A percentile compares a stretch with the other conserved stretches of the same genome.
Evolutionary conservation across 2,329 filamentous ascomycete species (phyloP).

Genomic region (Trichophyton benhamiae): DNA sequence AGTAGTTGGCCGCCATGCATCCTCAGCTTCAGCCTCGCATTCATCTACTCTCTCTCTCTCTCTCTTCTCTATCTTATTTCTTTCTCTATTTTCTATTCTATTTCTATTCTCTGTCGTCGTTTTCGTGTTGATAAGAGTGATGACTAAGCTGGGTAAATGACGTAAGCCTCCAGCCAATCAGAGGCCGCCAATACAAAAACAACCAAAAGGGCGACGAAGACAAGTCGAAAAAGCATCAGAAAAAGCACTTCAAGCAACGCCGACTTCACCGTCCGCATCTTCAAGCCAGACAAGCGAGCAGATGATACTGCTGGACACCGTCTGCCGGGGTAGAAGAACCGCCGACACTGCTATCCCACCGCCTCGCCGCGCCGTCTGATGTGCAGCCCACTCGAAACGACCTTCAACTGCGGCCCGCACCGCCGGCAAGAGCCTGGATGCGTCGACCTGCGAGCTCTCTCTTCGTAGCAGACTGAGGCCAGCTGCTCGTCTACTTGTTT

Average conservation of each 20-base stretch:
- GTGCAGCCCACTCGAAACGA: not conserved
- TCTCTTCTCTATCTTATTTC: not conserved
- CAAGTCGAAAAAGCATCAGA: not conserved
- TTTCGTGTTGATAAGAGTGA: not conserved
- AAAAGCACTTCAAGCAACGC: not conserved
- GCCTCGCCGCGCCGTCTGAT: not conserved
- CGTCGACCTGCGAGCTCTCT: not conserved
- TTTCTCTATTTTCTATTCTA: too few species aligned
- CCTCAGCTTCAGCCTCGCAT: not conserved
- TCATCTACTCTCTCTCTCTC: not conserved
- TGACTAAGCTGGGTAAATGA: not conserved
- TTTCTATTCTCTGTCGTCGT: too few species aligned
- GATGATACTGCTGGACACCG: not conserved
- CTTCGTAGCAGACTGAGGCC: not conserved
- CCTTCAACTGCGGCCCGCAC: not conserved
- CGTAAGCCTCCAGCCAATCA: not conserved
- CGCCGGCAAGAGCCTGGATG: constrained; percentile 3
- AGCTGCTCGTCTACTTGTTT: not conserved
- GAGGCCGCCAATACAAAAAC: not conserved
- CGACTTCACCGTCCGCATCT: too few species aligned
- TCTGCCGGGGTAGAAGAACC: not conserved
- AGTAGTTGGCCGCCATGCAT: constrained; percentile 85
- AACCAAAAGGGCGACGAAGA: not conserved
- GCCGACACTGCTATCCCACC: not conserved
- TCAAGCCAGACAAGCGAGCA: not conserved